Evolutionary conservation across 345 rosid genomes (phyloP), one percentile per base, ranked within the genome.

Genomic region (Aquilaria yunnanensis): DNA sequence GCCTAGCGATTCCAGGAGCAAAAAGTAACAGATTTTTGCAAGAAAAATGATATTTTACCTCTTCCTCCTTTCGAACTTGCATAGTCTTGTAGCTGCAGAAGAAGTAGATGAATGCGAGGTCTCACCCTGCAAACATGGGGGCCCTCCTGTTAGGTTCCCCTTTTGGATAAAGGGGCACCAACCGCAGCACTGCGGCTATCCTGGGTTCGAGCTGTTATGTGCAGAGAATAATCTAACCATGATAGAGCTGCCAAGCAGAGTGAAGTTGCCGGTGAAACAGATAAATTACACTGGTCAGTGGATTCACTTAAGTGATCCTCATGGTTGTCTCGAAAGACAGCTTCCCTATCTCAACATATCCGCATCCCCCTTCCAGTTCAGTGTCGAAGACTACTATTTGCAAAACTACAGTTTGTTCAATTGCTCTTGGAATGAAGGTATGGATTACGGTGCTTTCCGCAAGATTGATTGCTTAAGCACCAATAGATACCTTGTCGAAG

Each of bases 311-410:
- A 49, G 34, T 16, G 65, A 43, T 37, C 56, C 32, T 49, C 32
- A 62, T 33, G 10, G 33, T 51, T 62, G 65, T 13, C 32, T 62
- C 32, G 56, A 62, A 51, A 62, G 37, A 0, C 65, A 62, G 32
- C 65, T 61, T 33, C 47, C 0, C 50, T 49, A 62, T 32, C 65
- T 62, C 32, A 51, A 1, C 2, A 5, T 62, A 11, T 50, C 56
- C 5, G 30, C 3, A 6, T 62, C 65, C 2, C 47, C 32, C 16
- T 62, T 50, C 48, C 10, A 0, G 8, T 0, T 62, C 56, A 5
- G 10, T 29, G 0, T 12, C 3, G 2, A 3, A 9, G 0, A 0
- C 7, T 4, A 0, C 10, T 0, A 4, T n/a, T 48, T 1, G 30
- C 0, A 1, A 51, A 62, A 62, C 34, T 29, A 6, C 14, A 29